Evolutionary conservation across 192 early-diverging fungal genomes (phyloP).

Genomic region (Podila epicladia): DNA sequence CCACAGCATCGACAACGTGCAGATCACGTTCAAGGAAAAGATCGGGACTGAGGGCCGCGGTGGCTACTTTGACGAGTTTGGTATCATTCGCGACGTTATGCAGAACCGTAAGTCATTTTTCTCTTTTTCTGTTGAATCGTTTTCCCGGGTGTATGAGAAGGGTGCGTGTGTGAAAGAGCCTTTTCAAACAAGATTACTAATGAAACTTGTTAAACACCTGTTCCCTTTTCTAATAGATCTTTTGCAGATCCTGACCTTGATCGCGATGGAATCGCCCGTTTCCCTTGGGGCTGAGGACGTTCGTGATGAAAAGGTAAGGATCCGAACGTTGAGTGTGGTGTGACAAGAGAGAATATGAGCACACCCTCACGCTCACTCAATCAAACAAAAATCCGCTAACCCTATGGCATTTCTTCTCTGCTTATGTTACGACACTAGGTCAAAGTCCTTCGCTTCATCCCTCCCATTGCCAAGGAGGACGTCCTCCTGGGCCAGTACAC

Average conservation of each 20-base stretch:
- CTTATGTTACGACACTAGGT: constrained; percentile 24
- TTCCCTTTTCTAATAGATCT: constrained; percentile 77
- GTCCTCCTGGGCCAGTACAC: constrained; percentile 92
- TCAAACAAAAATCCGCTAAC: background rate
- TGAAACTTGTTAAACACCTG: background rate
- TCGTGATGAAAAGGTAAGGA: constrained; percentile 96
- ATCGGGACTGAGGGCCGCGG: constrained; percentile 98
- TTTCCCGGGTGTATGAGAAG: background rate
- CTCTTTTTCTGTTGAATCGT: background rate
- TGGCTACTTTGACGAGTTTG: constrained; percentile 99
- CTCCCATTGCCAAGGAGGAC: constrained; percentile 82
- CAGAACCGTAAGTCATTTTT: constrained; percentile 73
- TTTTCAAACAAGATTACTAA: too few species aligned
- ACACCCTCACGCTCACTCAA: background rate
- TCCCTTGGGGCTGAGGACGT: constrained; percentile 90
- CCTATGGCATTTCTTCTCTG: background rate
- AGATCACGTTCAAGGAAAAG: constrained; percentile 98
- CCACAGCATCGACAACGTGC: constrained; percentile 88
- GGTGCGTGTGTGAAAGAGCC: background rate
- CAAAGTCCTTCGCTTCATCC: constrained; percentile 83
- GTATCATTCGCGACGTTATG: constrained; percentile 97
- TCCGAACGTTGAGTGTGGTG: background rate
- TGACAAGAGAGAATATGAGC: background rate
- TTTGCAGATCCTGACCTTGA: constrained; percentile 91
- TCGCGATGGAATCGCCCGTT: constrained; percentile 95